phyloP scores from a whole-genome alignment of 192 early-diverging fungal genomes.

The Rhizophlyctis rosea region DNA sequence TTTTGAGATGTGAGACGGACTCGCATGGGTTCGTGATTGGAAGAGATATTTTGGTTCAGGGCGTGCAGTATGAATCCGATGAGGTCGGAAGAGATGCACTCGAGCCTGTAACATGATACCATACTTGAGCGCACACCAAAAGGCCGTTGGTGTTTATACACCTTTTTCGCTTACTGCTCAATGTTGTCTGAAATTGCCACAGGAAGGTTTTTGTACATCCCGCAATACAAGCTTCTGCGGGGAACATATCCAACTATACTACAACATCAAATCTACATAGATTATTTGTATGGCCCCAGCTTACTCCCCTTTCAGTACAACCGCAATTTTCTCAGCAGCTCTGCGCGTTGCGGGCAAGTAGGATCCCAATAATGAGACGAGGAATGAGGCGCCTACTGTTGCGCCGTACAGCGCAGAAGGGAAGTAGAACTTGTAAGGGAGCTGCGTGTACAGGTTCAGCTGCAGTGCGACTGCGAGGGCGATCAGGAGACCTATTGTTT shows the following conservation, averaged over 20 bases:
- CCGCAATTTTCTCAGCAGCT: constrained; percentile 23
- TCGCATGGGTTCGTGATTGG: neutral
- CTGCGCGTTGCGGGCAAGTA: constrained; percentile 18
- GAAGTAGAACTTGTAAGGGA: constrained; percentile 33
- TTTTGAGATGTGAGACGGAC: neutral
- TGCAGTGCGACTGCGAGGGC: constrained; percentile 30
- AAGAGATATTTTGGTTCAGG: neutral
- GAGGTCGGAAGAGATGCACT: too few species aligned
- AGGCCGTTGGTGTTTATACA: too few species aligned
- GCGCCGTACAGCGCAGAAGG: constrained; percentile 14
- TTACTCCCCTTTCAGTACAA: constrained; percentile 25
- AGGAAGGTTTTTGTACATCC: too few species aligned
- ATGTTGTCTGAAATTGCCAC: too few species aligned
- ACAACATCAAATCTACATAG: too few species aligned
- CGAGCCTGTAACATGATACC: too few species aligned
- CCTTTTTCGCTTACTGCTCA: too few species aligned
- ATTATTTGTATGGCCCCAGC: too few species aligned
- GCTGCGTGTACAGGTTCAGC: constrained; percentile 28
- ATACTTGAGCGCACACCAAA: too few species aligned
- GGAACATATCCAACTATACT: too few species aligned
- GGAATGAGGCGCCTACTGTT: constrained; percentile 16
- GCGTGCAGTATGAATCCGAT: too few species aligned
- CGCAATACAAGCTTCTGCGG: too few species aligned
- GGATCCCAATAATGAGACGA: constrained; percentile 24
- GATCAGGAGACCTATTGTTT: constrained; percentile 8